A percentile compares a stretch with the other conserved stretches of the same genome.
These are phyloP conservation scores for Yamadazyma songkhlaensis DNA, from an alignment of 1,139 yeast genomes.

Conservation along the genomic window DNA sequence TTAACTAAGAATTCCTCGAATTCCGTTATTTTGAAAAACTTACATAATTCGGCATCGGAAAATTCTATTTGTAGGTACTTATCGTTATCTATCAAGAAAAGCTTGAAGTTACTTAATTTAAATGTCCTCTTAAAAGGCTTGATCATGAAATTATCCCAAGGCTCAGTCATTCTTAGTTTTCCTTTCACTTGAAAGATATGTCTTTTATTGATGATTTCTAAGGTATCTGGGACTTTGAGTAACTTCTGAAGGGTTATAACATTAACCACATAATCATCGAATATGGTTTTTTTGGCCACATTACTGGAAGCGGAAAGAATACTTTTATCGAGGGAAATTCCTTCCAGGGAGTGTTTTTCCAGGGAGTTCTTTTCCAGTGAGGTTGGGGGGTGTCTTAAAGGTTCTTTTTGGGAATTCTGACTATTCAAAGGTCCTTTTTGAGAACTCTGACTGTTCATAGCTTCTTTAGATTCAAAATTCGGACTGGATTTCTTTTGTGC, in stretches of 20 bases:
- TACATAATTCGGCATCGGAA: constrained; percentile 24
- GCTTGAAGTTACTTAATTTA: constrained; percentile 24
- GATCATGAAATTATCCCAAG: constrained; percentile 21
- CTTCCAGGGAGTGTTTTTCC: no score
- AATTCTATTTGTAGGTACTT: constrained; percentile 22
- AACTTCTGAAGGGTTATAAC: constrained; percentile 12
- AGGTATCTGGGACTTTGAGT: constrained; percentile 11
- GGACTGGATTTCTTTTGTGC: not conserved
- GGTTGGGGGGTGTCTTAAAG: no score
- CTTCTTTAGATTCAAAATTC: no score
- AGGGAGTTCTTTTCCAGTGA: no score
- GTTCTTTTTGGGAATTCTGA: no score
- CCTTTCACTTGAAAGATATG: constrained; percentile 20
- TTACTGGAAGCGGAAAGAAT: no score
- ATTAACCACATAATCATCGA: constrained; percentile 16
- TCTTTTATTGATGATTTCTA: constrained; percentile 13
- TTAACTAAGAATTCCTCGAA: constrained; percentile 21
- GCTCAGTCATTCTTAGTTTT: constrained; percentile 16
- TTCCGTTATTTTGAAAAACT: constrained; percentile 26
- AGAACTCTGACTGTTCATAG: no score
- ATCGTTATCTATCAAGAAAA: constrained; percentile 18
- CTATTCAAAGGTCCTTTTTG: no score
- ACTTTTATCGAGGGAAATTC: no score
- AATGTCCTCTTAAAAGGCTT: constrained; percentile 31
- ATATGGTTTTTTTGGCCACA: not conserved